Evolutionary conservation across 495 filamentous ascomycete genomes (phyloP).

Genomic region (Cudoniella acicularis): DNA sequence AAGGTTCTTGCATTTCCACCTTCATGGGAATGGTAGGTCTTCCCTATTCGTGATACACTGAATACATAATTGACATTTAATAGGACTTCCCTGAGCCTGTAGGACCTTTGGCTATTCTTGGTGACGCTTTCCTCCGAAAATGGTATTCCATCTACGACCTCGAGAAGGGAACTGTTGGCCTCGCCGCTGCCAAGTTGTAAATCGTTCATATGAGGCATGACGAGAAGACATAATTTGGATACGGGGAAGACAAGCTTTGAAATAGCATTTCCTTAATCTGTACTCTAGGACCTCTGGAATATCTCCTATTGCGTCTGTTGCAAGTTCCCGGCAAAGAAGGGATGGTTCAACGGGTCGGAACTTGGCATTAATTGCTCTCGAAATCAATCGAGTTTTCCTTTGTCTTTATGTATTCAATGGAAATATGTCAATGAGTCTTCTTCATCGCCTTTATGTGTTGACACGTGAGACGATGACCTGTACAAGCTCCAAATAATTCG

Average conservation of each 20-base stretch:
- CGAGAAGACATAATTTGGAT: slow-evolving; percentile 1
- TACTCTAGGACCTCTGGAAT: slow-evolving; percentile 17
- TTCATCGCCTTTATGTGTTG: too few species aligned
- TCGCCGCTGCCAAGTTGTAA: slow-evolving; percentile 70
- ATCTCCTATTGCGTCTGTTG: not conserved
- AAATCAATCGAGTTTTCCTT: not conserved
- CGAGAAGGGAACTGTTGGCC: slow-evolving; percentile 76
- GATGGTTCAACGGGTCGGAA: not conserved
- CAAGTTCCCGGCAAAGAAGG: not conserved
- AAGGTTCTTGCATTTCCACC: slow-evolving; percentile 91
- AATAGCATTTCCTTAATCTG: slow-evolving; percentile 20
- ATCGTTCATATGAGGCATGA: not conserved
- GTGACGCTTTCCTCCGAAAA: slow-evolving; percentile 93
- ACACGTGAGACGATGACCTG: too few species aligned
- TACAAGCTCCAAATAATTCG: too few species aligned
- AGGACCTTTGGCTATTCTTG: slow-evolving; percentile 92
- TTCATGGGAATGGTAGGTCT: slow-evolving; percentile 99
- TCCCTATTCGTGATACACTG: slow-evolving; percentile 35
- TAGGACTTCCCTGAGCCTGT: slow-evolving; percentile 38
- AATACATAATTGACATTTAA: not conserved
- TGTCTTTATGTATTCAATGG: too few species aligned
- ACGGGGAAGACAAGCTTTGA: slow-evolving; percentile 1
- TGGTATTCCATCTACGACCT: slow-evolving; percentile 98
- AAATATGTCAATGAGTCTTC: too few species aligned
- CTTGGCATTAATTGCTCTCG: not conserved